Evolutionary conservation across 2,329 filamentous ascomycete species (phyloP), one percentile per base, ranked within the genome.

Genomic region (Eutypa lata): DNA sequence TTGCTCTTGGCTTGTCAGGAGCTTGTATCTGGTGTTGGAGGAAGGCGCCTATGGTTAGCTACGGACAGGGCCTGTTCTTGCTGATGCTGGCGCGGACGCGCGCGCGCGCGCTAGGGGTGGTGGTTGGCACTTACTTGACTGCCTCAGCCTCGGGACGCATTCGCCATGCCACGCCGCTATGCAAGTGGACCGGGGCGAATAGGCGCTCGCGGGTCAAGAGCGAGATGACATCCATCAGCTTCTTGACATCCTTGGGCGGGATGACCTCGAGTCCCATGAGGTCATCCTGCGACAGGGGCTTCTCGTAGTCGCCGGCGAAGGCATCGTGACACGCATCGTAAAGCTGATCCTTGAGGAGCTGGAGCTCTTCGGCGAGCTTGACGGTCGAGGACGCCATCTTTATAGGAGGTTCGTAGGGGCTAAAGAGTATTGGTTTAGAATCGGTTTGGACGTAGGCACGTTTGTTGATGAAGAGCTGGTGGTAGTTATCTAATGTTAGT

Each of bases 1-100:
- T 72, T 87, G 82, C 61, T 97, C 93, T 65, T 93, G 84, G 55
- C 83, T 82, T 46, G 76, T 73, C 57, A 84, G 80, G 55, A 76
- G 75, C 59, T 80, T 81, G 69, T 84, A 86, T 61, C 82, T 85
- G 57, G 48, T 38, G 21, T 7, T 10, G n/a, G 16, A 10, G 24
- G 7, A n/a, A 28, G 46, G 42, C 31, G 38, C 19, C 43, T 28
- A 16, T n/a, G n/a, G 48, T 7, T 18, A 46, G 18, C 35, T 10
- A n/a, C n/a, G n/a, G n/a, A n/a, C n/a, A n/a, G n/a, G n/a, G n/a
- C n/a, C n/a, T n/a, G n/a, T n/a, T n/a, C n/a, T n/a, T n/a, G n/a
- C n/a, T n/a, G n/a, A n/a, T n/a, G n/a, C n/a, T n/a, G n/a, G n/a
- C n/a, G n/a, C n/a, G n/a, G n/a, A n/a, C n/a, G n/a, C n/a, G n/a